Evolutionary conservation across 2,329 filamentous ascomycete species (phyloP).

Genomic region (Beauveria sp.): DNA sequence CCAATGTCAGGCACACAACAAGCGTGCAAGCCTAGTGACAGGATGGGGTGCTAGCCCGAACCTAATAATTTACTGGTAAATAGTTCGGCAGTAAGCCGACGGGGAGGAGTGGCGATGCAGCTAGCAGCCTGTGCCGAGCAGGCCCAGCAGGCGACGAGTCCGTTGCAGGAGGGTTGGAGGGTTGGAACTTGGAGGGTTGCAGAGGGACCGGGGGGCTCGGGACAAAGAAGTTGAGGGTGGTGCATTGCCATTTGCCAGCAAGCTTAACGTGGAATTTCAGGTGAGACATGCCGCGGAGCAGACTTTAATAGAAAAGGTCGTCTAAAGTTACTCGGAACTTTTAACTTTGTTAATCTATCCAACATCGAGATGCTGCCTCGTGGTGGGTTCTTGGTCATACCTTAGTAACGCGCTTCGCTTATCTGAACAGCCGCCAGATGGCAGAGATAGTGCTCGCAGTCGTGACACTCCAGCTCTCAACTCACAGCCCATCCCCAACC

Average conservation of each 20-base stretch:
- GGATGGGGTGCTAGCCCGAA: not conserved
- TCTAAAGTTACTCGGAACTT: no score
- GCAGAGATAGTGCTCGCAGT: not conserved
- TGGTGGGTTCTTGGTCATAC: not conserved
- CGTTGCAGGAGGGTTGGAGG: not conserved
- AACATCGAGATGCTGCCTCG: no score
- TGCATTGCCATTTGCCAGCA: not conserved
- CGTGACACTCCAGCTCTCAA: not conserved
- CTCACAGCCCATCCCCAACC: not conserved
- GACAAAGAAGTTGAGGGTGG: not conserved
- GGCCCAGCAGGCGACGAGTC: not conserved
- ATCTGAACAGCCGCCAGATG: not conserved
- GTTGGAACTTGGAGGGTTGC: not conserved
- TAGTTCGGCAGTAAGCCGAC: slow-evolving; percentile 1
- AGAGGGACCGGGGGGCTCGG: not conserved
- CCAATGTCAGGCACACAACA: not conserved
- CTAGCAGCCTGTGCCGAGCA: not conserved
- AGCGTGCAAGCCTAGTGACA: not conserved
- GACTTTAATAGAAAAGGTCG: no score
- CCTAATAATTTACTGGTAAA: not conserved
- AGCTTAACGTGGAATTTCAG: not conserved
- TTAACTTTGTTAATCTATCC: no score
- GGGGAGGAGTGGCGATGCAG: not conserved
- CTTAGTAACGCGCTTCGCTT: not conserved
- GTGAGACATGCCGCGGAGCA: no score